Evolutionary conservation across 164 flowering plant genomes (phyloP), one percentile per base, ranked within the genome.

Genomic region (Vitis labrusca): DNA sequence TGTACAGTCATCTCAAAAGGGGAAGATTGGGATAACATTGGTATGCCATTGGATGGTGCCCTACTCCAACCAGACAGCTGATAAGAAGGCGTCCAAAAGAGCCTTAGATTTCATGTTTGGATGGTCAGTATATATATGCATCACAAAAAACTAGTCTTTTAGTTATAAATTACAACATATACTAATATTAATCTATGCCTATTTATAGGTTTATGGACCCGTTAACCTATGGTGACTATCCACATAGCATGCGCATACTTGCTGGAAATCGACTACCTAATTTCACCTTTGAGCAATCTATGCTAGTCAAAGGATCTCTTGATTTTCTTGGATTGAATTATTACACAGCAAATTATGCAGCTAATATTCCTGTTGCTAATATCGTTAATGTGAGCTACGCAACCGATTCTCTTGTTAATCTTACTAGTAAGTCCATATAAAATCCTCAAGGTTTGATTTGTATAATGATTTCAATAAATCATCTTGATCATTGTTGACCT

Each of bases 301-400:
- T 27, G 1, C 49, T 74, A 69, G 10, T 88, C 3, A 84, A 85
- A 53, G 85, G 85, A 0, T 85, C 88, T 0, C 23, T 64, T 44
- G 90, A 88, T 73, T 86, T 83, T 51, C 29, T 88, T 47, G 90
- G 84, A n/a, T 11, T 88, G 2, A 88, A 86, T 61, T 86, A 86
- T 64, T 86, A 86, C 65, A 79, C 80, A 2, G 53, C 75, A 6
- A 57, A 52, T 48, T 86, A 77, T 73, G 85, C 75, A 6, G 63
- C 71, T 0, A 64, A 77, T 53, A 10, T 44, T 54, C 61, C 66
- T 0, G 23, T 12, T 8, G 17, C 61, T 3, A 71, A 3, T 11
- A 10, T 2, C 8, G 16, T 17, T 4, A 64, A 78, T 59, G 48
- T 50, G 4, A 71, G 73, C 44, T 79, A 66, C 57, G 27, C 37